Evolutionary conservation across 495 filamentous ascomycete genomes (phyloP), one percentile per base, ranked within the genome.

Genomic region (Aspergillus ostianus): DNA sequence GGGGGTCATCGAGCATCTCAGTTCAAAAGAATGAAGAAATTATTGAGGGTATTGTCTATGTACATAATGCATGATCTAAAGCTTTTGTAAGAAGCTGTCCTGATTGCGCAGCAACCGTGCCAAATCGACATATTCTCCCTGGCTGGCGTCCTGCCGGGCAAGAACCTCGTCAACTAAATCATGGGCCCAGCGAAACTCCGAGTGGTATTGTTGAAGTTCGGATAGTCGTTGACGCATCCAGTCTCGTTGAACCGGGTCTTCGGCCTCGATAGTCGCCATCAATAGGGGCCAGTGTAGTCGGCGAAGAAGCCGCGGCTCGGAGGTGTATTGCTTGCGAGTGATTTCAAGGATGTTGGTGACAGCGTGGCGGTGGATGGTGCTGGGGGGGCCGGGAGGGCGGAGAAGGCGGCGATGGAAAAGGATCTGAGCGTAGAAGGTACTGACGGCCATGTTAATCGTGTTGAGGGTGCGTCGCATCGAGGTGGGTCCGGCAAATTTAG

Each of bases 391-490:
- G 17, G 63, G 53, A 7, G 64, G 62, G 21, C 61, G 66, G 7
- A 78, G 68, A 0, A 78, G 63, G 10, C 80, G 71, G 30, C 76
- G 78, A 50, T 79, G 71, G 47, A 78, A 73, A 4, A 83, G 63
- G 3, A 74, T 62, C 48, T 79, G 70, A 3, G 73, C 72, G 50
- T 81, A 77, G 47, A 77, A 80, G 19, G 72, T 73, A 47, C 68
- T 71, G 7, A 78, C 77, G 23, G 74, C 79, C 73, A 79, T 78
- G 32, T 79, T 75, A 26, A 80, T 72, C n/a, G 79, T 83, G 57
- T 74, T 70, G 20, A 79, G 62, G 4, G 76, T 72, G 19, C 80
- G 74, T 23, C 78, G 70, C 23, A 69, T 67, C 4, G 71, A 76
- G 48, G 65, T 59, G 1, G 65, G 55, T 0, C 67, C 65, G n/a